Percentiles rank a stretch among this genome's conserved stretches.
Conservation (phyloP, 257 asterid genomes). For the Asclepias syriaca region DNA sequence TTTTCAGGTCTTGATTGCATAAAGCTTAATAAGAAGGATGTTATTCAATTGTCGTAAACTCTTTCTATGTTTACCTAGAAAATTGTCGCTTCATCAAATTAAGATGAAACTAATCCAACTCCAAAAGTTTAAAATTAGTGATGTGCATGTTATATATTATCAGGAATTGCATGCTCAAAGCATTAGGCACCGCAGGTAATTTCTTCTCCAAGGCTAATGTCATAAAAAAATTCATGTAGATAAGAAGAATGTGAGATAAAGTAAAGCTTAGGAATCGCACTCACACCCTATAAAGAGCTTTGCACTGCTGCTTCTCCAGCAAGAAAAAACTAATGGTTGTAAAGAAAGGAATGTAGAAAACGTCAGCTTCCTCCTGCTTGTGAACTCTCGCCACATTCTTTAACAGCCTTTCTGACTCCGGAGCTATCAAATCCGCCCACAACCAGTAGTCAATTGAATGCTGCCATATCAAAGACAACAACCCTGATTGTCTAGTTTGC, state of each 20-base stretch:
- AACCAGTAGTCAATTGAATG: slow-evolving; percentile 97
- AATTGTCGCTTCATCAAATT: neutral
- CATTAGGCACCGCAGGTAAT: neutral
- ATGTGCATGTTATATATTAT: neutral
- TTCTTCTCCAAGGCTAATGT: neutral
- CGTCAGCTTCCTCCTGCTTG: slow-evolving; percentile 89
- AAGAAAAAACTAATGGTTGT: slow-evolving; percentile 90
- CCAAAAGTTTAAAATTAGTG: neutral
- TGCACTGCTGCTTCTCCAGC: slow-evolving; percentile 89
- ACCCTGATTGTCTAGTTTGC: neutral
- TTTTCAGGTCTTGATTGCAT: neutral
- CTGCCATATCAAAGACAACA: slow-evolving; percentile 31
- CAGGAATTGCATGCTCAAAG: neutral
- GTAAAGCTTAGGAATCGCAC: slow-evolving; percentile 44
- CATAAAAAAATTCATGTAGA: neutral
- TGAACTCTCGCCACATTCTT: slow-evolving; percentile 73
- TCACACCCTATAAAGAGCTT: slow-evolving; percentile 99
- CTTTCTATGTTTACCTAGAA: neutral
- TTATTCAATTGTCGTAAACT: neutral
- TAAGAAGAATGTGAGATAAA: neutral
- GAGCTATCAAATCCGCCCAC: slow-evolving; percentile 94
- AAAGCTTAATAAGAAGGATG: neutral
- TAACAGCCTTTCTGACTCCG: slow-evolving; percentile 65
- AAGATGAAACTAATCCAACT: neutral
- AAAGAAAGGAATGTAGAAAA: slow-evolving; percentile 92